These are phyloP conservation scores for Leccinum fibrillosum DNA, from an alignment of 768 basidiomycete genomes.

Conservation along the genomic window DNA sequence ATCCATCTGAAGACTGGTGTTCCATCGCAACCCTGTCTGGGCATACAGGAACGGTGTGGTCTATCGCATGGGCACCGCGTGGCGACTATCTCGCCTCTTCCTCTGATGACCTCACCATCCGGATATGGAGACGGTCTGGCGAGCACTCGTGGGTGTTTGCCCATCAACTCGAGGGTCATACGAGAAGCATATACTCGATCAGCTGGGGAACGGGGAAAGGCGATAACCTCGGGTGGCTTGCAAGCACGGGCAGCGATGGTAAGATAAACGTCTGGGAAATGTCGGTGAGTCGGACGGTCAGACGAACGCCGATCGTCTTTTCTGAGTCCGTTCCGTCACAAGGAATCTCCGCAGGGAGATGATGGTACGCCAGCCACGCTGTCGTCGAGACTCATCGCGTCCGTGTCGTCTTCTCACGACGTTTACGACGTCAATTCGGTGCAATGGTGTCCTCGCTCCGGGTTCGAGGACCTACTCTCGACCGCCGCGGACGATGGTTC, in stretches of 20 bases:
- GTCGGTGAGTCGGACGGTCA: constrained; percentile 37
- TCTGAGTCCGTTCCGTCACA: not conserved
- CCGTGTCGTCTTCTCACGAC: constrained; percentile 66
- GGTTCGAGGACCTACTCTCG: constrained; percentile 64
- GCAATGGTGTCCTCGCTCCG: constrained; percentile 74
- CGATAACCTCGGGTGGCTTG: constrained; percentile 70
- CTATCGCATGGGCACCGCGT: constrained; percentile 73
- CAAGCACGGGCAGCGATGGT: constrained; percentile 85
- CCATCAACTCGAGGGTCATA: constrained; percentile 59
- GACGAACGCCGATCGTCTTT: not conserved
- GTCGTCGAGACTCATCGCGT: constrained; percentile 49
- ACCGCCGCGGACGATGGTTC: constrained; percentile 86
- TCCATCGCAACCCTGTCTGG: constrained; percentile 79
- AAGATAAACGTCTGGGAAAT: constrained; percentile 79
- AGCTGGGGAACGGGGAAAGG: constrained; percentile 58
- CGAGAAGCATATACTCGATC: constrained; percentile 76
- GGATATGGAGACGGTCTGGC: constrained; percentile 75
- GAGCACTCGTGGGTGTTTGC: constrained; percentile 64
- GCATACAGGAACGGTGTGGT: constrained; percentile 91
- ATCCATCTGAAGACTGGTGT: constrained; percentile 93
- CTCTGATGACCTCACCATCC: constrained; percentile 80
- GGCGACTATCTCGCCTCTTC: constrained; percentile 82
- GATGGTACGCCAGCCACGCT: constrained; percentile 20
- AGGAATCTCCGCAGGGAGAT: constrained; percentile 19
- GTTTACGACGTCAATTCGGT: constrained; percentile 84